Conservation (phyloP, 805 yeast species). For the Kuraishia ogatae region DNA sequence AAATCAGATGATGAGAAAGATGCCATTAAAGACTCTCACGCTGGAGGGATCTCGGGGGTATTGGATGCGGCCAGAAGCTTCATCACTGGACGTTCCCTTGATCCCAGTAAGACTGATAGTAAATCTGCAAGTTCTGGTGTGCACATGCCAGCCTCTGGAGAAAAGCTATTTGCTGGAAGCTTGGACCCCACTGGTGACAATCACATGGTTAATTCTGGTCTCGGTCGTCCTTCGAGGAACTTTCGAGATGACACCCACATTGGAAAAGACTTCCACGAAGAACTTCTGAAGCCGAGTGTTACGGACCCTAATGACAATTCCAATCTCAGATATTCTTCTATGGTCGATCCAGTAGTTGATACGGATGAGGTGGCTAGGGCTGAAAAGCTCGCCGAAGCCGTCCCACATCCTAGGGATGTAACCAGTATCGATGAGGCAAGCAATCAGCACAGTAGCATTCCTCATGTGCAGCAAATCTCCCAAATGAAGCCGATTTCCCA, state of each 20-base stretch:
- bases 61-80: not conserved
- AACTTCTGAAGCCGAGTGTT: not conserved
- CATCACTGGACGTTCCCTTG: not conserved
- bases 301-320: conserved; percentile 8
- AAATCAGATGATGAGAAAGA: not conserved
- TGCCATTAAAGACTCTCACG: not conserved
- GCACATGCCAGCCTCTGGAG: not conserved
- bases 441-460: not conserved
- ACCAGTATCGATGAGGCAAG: not conserved
- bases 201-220: not conserved
- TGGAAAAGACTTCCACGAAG: not conserved
- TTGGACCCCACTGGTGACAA: not conserved
- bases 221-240: not conserved
- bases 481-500: not conserved
- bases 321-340: conserved; percentile 16
- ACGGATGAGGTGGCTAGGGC: conserved; percentile 9
- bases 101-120: not conserved
- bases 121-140: not conserved
- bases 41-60: not conserved
- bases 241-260: not conserved
- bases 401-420: not conserved
- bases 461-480: not conserved
- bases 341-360: conserved; percentile 18
- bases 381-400: not conserved
- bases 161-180: not conserved